Evolutionary conservation across 495 filamentous ascomycete genomes (phyloP).

Genomic region (Hyaloscypha finlandica): DNA sequence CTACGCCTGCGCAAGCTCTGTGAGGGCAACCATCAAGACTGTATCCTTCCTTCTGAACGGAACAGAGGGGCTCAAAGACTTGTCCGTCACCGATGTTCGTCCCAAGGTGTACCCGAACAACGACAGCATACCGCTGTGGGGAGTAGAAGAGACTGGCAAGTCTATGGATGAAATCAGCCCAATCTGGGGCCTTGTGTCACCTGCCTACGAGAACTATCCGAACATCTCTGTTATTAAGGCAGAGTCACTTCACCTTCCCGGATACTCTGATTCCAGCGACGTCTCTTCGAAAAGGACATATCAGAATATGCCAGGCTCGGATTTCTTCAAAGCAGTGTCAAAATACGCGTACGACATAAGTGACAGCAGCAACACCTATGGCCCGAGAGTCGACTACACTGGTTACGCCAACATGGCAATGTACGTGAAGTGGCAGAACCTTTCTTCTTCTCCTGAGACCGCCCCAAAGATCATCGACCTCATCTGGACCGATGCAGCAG

Average conservation of each 20-base stretch:
- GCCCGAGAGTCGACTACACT: slow-evolving; percentile 36
- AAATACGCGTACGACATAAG: not conserved
- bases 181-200: slow-evolving; percentile 41
- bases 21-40: slow-evolving; percentile 45
- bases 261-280: not conserved
- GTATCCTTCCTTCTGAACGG: slow-evolving; percentile 41
- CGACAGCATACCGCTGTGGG: slow-evolving; percentile 37
- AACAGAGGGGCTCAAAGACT: slow-evolving; percentile 30
- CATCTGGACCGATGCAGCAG: slow-evolving; percentile 44
- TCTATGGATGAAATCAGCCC: slow-evolving; percentile 28
- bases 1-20: slow-evolving; percentile 43
- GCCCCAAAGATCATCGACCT: slow-evolving; percentile 41
- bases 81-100: slow-evolving; percentile 32
- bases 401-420: slow-evolving; percentile 36
- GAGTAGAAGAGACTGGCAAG: slow-evolving; percentile 37
- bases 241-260: slow-evolving; percentile 26
- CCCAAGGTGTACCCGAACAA: slow-evolving; percentile 34
- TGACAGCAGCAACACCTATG: not conserved
- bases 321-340: not conserved
- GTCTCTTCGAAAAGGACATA: too few relatives aligned
- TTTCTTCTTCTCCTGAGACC: slow-evolving; percentile 21
- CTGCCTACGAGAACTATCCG: slow-evolving; percentile 31
- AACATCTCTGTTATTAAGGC: slow-evolving; percentile 36
- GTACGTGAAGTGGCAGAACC: slow-evolving; percentile 38
- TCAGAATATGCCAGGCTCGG: slow-evolving; percentile 18